These are phyloP conservation scores for Lablab purpureus DNA, from an alignment of 306 rosid species.

Conservation along the genomic window DNA sequence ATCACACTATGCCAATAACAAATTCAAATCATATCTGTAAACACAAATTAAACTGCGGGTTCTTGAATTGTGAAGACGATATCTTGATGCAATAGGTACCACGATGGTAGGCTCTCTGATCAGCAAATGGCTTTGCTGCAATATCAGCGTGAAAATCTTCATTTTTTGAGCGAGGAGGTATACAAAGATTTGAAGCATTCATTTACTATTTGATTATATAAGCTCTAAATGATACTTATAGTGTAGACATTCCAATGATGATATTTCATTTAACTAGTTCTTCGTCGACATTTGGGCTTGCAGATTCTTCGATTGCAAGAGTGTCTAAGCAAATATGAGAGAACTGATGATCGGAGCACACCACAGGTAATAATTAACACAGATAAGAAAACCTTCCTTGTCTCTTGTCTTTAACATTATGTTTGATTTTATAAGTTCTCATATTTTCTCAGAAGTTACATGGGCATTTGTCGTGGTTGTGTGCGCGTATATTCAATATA, in stretches of 20 bases:
- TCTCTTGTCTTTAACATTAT: background rate
- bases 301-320: conserved; percentile 97
- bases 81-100: conserved; percentile 70
- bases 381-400: conserved; percentile 21
- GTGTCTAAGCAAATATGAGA: conserved; percentile 85
- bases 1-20: conserved; percentile 6
- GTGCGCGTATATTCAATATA: conserved; percentile 5
- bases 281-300: conserved; percentile 40
- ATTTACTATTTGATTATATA: conserved; percentile 35
- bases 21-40: conserved; percentile 30
- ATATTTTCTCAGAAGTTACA: background rate
- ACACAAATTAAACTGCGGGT: conserved; percentile 21
- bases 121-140: conserved; percentile 99
- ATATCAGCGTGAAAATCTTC: conserved; percentile 98
- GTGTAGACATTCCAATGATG: conserved; percentile 2
- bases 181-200: conserved; percentile 36
- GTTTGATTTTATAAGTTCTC: conserved; percentile 25
- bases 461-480: conserved; percentile 10
- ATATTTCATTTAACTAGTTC: conserved; percentile 36
- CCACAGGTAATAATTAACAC: conserved; percentile 74
- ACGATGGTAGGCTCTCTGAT: conserved; percentile 95
- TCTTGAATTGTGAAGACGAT: conserved; percentile 26
- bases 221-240: conserved; percentile 3
- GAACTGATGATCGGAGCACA: conserved; percentile 86
- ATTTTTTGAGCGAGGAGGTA: conserved; percentile 99